Evolutionary conservation across 2,329 filamentous ascomycete species (phyloP).

Genomic region (Eutypella sp.): DNA sequence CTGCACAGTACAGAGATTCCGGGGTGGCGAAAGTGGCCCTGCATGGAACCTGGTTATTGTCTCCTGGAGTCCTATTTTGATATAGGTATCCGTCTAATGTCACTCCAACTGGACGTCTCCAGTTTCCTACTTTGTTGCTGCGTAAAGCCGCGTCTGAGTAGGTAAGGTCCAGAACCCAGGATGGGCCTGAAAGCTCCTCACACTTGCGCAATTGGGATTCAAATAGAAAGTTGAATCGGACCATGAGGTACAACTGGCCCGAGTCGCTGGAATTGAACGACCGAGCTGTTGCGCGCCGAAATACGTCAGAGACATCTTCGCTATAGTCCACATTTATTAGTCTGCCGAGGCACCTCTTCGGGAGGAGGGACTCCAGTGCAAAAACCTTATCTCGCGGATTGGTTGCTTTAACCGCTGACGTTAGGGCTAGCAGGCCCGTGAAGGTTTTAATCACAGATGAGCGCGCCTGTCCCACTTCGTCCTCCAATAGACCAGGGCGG

Average conservation of each 20-base stretch:
- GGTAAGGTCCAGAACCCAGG: constrained; percentile 5
- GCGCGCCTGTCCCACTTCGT: neutral
- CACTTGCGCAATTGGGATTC: neutral
- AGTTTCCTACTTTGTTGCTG: neutral
- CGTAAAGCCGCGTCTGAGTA: neutral
- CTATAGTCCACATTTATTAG: constrained; percentile 3
- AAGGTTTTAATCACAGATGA: neutral
- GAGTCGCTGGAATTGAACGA: neutral
- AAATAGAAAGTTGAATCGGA: neutral
- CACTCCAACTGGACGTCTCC: neutral
- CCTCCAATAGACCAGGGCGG: neutral
- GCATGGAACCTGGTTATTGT: neutral
- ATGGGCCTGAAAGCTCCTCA: neutral
- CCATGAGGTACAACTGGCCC: neutral
- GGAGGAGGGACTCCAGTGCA: constrained; percentile 3
- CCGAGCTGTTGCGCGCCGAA: constrained; percentile 3
- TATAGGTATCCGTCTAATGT: constrained; percentile 4
- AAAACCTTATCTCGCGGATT: constrained; percentile 4
- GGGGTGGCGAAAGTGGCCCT: neutral
- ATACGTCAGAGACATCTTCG: constrained; percentile 1
- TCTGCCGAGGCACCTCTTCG: neutral
- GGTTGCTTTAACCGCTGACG: neutral
- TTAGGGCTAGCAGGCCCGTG: neutral
- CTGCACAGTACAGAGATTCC: constrained; percentile 4
- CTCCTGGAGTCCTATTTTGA: neutral